These are phyloP conservation scores for Kuraishia floccosa DNA, from an alignment of 805 yeast genomes.

Conservation along the genomic window DNA sequence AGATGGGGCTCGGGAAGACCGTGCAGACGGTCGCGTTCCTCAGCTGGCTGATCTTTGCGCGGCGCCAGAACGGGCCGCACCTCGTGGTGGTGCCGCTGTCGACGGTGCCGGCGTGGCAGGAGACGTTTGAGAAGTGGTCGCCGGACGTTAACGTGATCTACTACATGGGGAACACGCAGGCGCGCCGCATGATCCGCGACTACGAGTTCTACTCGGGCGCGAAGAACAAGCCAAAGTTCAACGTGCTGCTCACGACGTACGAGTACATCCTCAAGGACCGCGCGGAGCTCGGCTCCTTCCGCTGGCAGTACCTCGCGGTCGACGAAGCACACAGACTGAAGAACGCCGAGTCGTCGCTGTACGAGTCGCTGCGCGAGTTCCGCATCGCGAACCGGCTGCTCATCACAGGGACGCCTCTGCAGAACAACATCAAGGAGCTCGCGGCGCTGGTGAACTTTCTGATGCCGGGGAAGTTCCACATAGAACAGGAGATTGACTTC, in stretches of 20 bases:
- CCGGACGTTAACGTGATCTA: constrained; percentile 91
- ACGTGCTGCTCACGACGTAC: constrained; percentile 86
- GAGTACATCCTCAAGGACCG: constrained; percentile 93
- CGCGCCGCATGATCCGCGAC: constrained; percentile 74
- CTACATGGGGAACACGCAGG: constrained; percentile 83
- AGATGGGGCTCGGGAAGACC: constrained; percentile 97
- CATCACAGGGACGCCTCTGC: constrained; percentile 97
- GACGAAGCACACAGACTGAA: constrained; percentile 98
- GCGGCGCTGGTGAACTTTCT: constrained; percentile 91
- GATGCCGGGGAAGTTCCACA: constrained; percentile 88
- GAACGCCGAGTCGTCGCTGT: constrained; percentile 86
- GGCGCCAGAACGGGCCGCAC: constrained; percentile 97
- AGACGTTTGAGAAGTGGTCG: constrained; percentile 95
- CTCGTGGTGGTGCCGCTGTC: constrained; percentile 92
- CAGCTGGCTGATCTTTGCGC: constrained; percentile 89
- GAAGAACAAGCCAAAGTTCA: constrained; percentile 71
- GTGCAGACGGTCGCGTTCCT: constrained; percentile 93
- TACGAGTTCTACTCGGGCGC: constrained; percentile 60
- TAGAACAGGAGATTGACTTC: constrained; percentile 92
- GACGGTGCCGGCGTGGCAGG: constrained; percentile 98
- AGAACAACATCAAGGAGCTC: constrained; percentile 88
- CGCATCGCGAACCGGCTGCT: constrained; percentile 75
- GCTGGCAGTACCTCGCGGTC: constrained; percentile 95
- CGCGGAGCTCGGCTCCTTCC: constrained; percentile 64
- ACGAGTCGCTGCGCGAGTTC: constrained; percentile 78